phyloP scores from a whole-genome alignment of 176 grass and related monocot species.

The Raddia guianensis region DNA sequence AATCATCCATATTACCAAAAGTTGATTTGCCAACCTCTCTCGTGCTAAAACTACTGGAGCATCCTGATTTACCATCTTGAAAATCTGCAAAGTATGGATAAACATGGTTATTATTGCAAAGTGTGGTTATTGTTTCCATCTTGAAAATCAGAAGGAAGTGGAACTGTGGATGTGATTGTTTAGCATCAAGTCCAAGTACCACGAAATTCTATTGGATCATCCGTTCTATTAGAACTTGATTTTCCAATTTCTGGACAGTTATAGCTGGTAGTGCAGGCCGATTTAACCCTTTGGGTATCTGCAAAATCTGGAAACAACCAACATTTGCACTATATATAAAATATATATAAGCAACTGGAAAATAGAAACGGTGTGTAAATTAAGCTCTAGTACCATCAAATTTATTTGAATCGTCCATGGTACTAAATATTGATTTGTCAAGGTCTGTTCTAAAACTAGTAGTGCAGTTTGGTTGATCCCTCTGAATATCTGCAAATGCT shows the following conservation, averaged over 20 bases:
- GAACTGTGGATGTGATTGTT: constrained; percentile 3
- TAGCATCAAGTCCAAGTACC: constrained; percentile 29
- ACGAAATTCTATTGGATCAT: constrained; percentile 27
- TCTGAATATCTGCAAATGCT: constrained; percentile 27
- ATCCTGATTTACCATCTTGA: constrained; percentile 38
- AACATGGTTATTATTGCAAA: constrained; percentile 22
- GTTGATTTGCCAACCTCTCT: constrained; percentile 41
- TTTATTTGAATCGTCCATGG: constrained; percentile 7
- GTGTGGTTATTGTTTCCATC: too few relatives aligned
- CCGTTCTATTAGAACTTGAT: constrained; percentile 17
- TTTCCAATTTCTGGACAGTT: constrained; percentile 26
- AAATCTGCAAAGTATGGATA: constrained; percentile 25
- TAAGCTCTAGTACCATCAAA: constrained; percentile 19
- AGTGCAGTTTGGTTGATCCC: not conserved
- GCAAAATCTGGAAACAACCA: constrained; percentile 35
- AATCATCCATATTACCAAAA: constrained; percentile 33
- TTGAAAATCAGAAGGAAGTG: constrained; percentile 2
- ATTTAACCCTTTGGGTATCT: constrained; percentile 32
- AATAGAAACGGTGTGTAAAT: constrained; percentile 34
- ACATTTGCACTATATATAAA: constrained; percentile 1
- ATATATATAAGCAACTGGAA: not conserved
- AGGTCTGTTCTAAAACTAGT: constrained; percentile 3
- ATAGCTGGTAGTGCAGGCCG: constrained; percentile 6
- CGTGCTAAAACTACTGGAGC: constrained; percentile 21
- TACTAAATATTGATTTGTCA: constrained; percentile 2